These are phyloP conservation scores for Hypoxylon lienhwacheense DNA, from an alignment of 495 filamentous ascomycete species.

Conservation along the genomic window DNA sequence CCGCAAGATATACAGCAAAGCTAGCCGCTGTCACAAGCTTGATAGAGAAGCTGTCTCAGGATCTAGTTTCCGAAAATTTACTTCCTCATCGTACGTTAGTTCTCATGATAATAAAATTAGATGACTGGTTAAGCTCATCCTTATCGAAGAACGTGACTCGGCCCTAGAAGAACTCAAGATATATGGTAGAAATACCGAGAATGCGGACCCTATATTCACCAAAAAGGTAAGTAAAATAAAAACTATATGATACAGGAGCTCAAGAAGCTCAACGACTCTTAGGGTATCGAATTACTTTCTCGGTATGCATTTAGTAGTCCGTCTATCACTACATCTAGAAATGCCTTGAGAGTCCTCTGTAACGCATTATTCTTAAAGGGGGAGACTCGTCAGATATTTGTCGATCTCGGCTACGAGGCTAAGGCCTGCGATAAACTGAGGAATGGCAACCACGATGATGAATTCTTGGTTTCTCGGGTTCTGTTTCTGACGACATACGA, in stretches of 20 bases:
- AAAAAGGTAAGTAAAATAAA: slow-evolving; percentile 57
- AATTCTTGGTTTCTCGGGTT: slow-evolving; percentile 82
- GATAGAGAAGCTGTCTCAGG: slow-evolving; percentile 58
- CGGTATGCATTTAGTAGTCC: slow-evolving; percentile 70
- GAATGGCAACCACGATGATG: slow-evolving; percentile 78
- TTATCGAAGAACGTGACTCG: slow-evolving; percentile 59
- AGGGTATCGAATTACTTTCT: slow-evolving; percentile 76
- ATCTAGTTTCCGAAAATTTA: slow-evolving; percentile 58
- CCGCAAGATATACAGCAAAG: slow-evolving; percentile 58
- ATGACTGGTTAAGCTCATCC: slow-evolving; percentile 10
- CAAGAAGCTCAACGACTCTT: slow-evolving; percentile 16
- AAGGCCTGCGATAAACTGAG: slow-evolving; percentile 73
- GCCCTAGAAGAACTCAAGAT: slow-evolving; percentile 75
- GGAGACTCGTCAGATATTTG: slow-evolving; percentile 75
- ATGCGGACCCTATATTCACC: slow-evolving; percentile 80
- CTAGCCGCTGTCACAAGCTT: slow-evolving; percentile 62
- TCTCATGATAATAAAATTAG: not conserved
- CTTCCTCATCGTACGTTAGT: slow-evolving; percentile 57
- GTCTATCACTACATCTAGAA: slow-evolving; percentile 62
- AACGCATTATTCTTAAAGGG: slow-evolving; percentile 78
- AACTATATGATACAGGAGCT: not conserved
- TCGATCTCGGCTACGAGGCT: slow-evolving; percentile 72
- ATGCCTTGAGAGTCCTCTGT: slow-evolving; percentile 82
- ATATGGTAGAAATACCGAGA: slow-evolving; percentile 67
- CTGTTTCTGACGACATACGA: slow-evolving; percentile 86